phyloP scores from a whole-genome alignment of 2,329 filamentous ascomycete species.

The Zopfia rhizophila region DNA sequence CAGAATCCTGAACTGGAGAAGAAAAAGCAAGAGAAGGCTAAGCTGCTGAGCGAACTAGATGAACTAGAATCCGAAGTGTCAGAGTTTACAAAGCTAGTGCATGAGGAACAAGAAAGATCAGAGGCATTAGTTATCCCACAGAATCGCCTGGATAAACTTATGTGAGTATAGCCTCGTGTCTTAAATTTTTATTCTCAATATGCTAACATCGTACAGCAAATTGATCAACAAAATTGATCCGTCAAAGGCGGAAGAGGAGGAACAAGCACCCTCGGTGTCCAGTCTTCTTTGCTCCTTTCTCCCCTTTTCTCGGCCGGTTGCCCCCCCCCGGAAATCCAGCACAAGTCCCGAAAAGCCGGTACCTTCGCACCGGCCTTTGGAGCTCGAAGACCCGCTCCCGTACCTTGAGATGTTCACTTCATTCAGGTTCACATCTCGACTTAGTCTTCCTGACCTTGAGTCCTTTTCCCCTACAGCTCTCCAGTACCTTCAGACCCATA shows the following conservation, averaged over 20 bases:
- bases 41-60: constrained; percentile 39
- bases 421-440: constrained; percentile 68
- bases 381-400: constrained; percentile 71
- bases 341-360: constrained; percentile 51
- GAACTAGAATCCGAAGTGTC: constrained; percentile 45
- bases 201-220: constrained; percentile 27
- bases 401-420: constrained; percentile 78
- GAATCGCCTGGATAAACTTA: constrained; percentile 37
- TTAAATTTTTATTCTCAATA: neutral
- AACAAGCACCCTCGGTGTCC: constrained; percentile 39
- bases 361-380: constrained; percentile 72
- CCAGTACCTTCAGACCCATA: constrained; percentile 53
- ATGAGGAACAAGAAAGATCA: constrained; percentile 34
- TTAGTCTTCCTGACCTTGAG: constrained; percentile 44
- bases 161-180: constrained; percentile 23
- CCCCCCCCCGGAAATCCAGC: constrained; percentile 36
- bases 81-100: constrained; percentile 39
- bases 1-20: constrained; percentile 38
- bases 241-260: constrained; percentile 23
- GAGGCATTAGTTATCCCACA: constrained; percentile 19
- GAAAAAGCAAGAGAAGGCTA: constrained; percentile 43
- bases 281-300: constrained; percentile 53
- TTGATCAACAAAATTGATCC: constrained; percentile 35
- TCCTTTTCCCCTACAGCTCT: constrained; percentile 19
- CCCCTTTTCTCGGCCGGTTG: constrained; percentile 44